Percentiles rank a stretch among this genome's conserved stretches.
These are phyloP conservation scores for Cnidoscolus chayamansa DNA, from an alignment of 441 rosid species.

Conservation along the genomic window DNA sequence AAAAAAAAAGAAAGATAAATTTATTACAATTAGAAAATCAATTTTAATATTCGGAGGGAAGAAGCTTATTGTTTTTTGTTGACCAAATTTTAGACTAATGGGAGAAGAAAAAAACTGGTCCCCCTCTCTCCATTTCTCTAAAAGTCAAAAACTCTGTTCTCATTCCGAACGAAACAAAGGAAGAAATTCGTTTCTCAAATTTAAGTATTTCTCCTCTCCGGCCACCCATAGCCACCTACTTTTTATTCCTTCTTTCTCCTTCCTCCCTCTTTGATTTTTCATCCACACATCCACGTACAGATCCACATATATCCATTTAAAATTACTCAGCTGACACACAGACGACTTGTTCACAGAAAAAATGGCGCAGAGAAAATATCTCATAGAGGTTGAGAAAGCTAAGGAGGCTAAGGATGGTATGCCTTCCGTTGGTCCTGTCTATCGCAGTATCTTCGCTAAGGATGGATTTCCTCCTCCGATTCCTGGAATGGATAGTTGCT, in stretches of 20 bases:
- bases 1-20: too few relatives aligned
- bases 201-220: neutral
- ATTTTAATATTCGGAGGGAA: too few relatives aligned
- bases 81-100: too few relatives aligned
- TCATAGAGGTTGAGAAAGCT: slow-evolving; percentile 64
- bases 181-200: neutral
- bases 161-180: neutral
- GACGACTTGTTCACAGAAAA: neutral
- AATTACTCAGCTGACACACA: neutral
- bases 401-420: slow-evolving; percentile 51
- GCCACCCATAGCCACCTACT: neutral
- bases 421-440: slow-evolving; percentile 79
- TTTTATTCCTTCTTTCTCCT: neutral
- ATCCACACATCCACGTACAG: neutral
- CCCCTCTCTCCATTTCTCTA: neutral
- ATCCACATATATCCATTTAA: neutral
- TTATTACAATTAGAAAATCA: too few relatives aligned
- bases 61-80: too few relatives aligned
- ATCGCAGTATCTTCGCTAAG: slow-evolving; percentile 69
- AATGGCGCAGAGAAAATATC: slow-evolving; percentile 43
- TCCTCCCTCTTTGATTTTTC: neutral
- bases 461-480: slow-evolving; percentile 71
- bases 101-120: neutral
- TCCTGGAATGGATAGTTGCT: slow-evolving; percentile 72
- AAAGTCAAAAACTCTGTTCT: neutral